Conservation (phyloP, 116 monocot genomes). For the Trichopus zeylanicus region DNA sequence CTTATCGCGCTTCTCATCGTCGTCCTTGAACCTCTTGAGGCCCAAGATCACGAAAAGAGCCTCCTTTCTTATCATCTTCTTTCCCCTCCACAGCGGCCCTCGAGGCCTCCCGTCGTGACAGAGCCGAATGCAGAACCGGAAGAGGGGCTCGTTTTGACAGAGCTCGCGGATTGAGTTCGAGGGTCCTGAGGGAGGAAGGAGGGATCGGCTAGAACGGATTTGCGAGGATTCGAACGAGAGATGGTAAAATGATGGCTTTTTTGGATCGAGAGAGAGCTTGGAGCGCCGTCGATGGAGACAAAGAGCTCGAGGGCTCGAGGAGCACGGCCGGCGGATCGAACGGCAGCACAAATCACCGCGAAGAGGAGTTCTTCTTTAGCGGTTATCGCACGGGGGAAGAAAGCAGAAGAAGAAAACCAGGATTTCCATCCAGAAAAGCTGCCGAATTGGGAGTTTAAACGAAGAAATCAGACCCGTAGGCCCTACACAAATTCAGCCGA, state of each 20-base stretch:
- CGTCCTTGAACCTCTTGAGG: conserved; percentile 81
- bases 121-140: conserved; percentile 12
- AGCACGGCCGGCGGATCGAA: too few species aligned
- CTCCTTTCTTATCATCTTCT: conserved; percentile 93
- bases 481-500: too few species aligned
- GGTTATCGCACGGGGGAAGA: too few species aligned
- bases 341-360: too few species aligned
- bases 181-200: not conserved
- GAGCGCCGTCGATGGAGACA: conserved; percentile 25
- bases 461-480: too few species aligned
- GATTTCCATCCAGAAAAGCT: too few species aligned
- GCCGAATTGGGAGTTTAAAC: too few species aligned
- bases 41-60: conserved; percentile 73
- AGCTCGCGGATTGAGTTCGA: not conserved
- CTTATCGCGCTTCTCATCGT: conserved; percentile 68
- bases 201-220: not conserved
- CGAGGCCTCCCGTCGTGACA: conserved; percentile 87
- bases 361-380: too few species aligned
- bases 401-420: too few species aligned
- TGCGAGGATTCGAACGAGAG: conserved; percentile 13
- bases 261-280: conserved; percentile 27
- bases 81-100: conserved; percentile 91
- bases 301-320: not conserved
- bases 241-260: conserved; percentile 13
- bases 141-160: not conserved